These are phyloP conservation scores for Camillea tinctor DNA, from an alignment of 2,329 filamentous ascomycete species.

Conservation along the genomic window DNA sequence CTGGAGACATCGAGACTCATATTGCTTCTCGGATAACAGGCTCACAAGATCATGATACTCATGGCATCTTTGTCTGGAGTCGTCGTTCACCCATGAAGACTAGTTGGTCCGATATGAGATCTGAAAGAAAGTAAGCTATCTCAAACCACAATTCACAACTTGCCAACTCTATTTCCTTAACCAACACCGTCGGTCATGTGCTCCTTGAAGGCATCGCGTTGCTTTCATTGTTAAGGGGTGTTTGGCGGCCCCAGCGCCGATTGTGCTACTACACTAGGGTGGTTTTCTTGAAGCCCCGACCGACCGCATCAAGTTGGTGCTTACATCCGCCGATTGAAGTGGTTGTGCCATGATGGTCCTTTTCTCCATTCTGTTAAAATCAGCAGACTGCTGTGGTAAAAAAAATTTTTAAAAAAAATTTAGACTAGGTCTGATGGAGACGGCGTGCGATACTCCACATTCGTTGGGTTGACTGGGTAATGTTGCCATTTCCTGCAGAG, in stretches of 20 bases:
- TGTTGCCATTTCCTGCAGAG: not conserved
- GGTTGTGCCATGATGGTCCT: not conserved
- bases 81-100: not conserved
- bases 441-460: not conserved
- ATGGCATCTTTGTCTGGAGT: not conserved
- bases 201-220: not conserved
- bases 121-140: not conserved
- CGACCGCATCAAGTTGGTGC: not conserved
- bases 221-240: not conserved
- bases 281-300: not conserved
- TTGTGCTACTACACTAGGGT: not conserved
- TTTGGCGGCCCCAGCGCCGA: not conserved
- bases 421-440: not conserved
- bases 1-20: not conserved
- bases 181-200: not conserved
- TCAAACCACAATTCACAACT: not conserved
- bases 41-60: not conserved
- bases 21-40: not conserved
- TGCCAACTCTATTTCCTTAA: not conserved
- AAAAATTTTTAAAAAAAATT: too few relatives aligned
- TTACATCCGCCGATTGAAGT: not conserved
- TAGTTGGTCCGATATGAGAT: not conserved
- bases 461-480: not conserved
- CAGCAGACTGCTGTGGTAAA: not conserved
- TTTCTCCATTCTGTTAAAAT: not conserved